These are phyloP conservation scores for Kazachstania africana DNA, from an alignment of 805 yeast genomes.

Conservation along the genomic window DNA sequence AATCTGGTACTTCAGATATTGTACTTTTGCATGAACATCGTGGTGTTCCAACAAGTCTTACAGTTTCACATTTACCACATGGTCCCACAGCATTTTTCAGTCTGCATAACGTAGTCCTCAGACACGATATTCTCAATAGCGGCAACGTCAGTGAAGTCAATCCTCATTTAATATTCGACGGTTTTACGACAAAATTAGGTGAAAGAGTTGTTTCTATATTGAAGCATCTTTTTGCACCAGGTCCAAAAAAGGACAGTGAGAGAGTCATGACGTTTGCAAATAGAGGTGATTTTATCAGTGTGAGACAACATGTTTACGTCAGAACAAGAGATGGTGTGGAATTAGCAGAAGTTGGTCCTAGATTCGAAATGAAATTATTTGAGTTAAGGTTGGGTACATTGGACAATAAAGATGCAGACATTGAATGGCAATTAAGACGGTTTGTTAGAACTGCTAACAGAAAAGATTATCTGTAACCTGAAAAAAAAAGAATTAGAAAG, in stretches of 20 bases:
- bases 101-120: constrained; percentile 81
- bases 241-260: constrained; percentile 81
- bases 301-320: constrained; percentile 90
- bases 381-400: constrained; percentile 82
- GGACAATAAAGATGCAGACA: constrained; percentile 92
- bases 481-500: neutral
- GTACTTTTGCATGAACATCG: constrained; percentile 89
- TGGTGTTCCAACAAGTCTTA: constrained; percentile 93
- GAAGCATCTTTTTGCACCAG: constrained; percentile 91
- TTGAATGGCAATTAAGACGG: constrained; percentile 93
- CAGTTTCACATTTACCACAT: constrained; percentile 91
- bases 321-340: constrained; percentile 82
- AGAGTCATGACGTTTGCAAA: constrained; percentile 91
- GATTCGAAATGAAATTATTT: constrained; percentile 91
- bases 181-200: constrained; percentile 73
- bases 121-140: constrained; percentile 80
- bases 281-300: constrained; percentile 82
- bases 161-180: constrained; percentile 90
- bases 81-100: constrained; percentile 96
- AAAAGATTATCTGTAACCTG: constrained; percentile 63
- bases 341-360: constrained; percentile 94
- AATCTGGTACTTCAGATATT: constrained; percentile 74
- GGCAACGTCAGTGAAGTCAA: constrained; percentile 87
- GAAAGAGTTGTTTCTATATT: constrained; percentile 67
- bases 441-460: constrained; percentile 92